Conservation (phyloP, 2,329 filamentous ascomycete genomes). For the Cladosporium phlei region DNA sequence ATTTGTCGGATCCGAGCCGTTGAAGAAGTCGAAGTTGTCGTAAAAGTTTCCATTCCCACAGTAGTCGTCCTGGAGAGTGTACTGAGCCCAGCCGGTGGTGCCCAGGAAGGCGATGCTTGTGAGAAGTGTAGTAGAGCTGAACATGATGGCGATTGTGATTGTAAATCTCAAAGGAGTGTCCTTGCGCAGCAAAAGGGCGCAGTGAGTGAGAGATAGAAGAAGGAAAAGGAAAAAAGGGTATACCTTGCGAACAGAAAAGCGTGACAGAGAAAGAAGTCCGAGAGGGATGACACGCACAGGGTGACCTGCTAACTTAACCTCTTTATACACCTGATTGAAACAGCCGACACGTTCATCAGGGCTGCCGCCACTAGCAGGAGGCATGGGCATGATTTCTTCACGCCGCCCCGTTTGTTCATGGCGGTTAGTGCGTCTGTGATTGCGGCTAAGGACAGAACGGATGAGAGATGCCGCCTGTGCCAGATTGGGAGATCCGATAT, state of each 20-base stretch:
- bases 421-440: slow-evolving; percentile 4
- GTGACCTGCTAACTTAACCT: slow-evolving; percentile 3
- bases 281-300: slow-evolving; percentile 1
- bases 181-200: slow-evolving; percentile 16
- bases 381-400: slow-evolving; percentile 4
- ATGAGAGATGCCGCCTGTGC: slow-evolving; percentile 6
- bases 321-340: slow-evolving; percentile 8
- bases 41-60: slow-evolving; percentile 43
- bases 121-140: slow-evolving; percentile 20
- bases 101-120: slow-evolving; percentile 19
- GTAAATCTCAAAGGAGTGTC: slow-evolving; percentile 14
- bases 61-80: slow-evolving; percentile 46
- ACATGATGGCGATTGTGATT: slow-evolving; percentile 20
- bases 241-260: slow-evolving; percentile 9
- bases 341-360: neutral
- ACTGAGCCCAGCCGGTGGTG: slow-evolving; percentile 27
- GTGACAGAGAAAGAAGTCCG: slow-evolving; percentile 1
- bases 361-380: slow-evolving; percentile 5
- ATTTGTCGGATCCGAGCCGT: slow-evolving; percentile 61
- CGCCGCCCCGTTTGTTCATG: slow-evolving; percentile 1
- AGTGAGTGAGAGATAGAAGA: slow-evolving; percentile 17
- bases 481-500: too few relatives aligned
- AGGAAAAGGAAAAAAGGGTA: slow-evolving; percentile 12
- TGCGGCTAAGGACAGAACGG: slow-evolving; percentile 8
- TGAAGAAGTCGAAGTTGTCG: slow-evolving; percentile 50